Evolutionary conservation across 129 eudicot genomes (phyloP), one percentile per base, ranked within the genome.

Genomic region (Pseudognaphalium luteoalbum): DNA sequence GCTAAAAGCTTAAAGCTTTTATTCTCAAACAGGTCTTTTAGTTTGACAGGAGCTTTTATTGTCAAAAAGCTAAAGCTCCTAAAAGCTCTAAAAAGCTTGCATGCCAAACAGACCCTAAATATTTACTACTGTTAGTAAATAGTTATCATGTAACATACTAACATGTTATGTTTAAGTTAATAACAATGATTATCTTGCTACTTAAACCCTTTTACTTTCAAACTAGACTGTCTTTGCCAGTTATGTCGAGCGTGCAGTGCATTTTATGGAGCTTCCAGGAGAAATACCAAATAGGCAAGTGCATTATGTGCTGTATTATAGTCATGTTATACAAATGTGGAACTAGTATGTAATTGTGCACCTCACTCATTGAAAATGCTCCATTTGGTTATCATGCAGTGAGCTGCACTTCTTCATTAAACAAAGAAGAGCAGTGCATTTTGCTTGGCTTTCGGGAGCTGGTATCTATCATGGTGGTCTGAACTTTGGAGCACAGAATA

Each of bases 401-500:
- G 98, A 94, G 86, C 87, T 94, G 68, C 93, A 87, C 71, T 94
- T 87, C 83, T 94, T 87, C 75, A 85, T 94, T 5, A 87, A 90
- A 63, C 96, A 94, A 79, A 88, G 96, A 83, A 87, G 98, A 73
- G 96, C 98, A 16, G 82, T 91, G 65, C 92, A 94, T 87, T 94
- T 94, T 80, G 98, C 98, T 35, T 94, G 98, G 98, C 96, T 94
- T 81, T 94, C 98, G 74, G 97, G 98, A 81, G 98, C 96, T 78
- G 98, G 98, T 76, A 89, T 94, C 79, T 94, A 94, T 78, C 91
- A 94, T 51, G 98, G 98, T 84, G 97, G 90, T 78, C 87, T 94
- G 34, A 91, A 94, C 82, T 94, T 94, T 76, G 97, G 96, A 65
- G 93, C 96, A 52, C 92, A 81, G 17, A 91, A 80, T 76, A 93